phyloP scores from a whole-genome alignment of 225 moss, liverwort and hornwort genomes.

The Climacium dendroides region DNA sequence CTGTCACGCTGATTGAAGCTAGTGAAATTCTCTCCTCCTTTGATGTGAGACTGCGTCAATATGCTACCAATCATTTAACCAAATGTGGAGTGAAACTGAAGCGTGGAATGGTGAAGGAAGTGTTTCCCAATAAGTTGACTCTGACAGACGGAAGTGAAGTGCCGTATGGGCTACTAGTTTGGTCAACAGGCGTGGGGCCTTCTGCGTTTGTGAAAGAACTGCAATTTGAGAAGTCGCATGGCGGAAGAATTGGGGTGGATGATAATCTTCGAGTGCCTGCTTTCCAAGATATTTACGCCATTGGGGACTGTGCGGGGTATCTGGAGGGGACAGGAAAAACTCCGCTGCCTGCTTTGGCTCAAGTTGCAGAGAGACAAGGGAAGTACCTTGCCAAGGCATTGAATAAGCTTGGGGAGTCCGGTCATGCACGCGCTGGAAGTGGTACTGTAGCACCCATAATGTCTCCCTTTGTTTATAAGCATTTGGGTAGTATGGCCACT shows the following conservation, averaged over 20 bases:
- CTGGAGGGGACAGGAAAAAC: slow-evolving; percentile 67
- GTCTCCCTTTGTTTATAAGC: slow-evolving; percentile 63
- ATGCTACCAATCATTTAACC: slow-evolving; percentile 52
- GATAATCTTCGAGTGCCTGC: slow-evolving; percentile 54
- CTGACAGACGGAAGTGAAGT: slow-evolving; percentile 53
- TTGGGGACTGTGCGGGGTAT: slow-evolving; percentile 93
- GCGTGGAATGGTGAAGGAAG: slow-evolving; percentile 65
- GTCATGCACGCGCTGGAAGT: slow-evolving; percentile 1
- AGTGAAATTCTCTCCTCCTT: slow-evolving; percentile 76
- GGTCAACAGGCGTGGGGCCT: slow-evolving; percentile 92
- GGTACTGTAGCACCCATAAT: neutral
- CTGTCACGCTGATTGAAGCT: slow-evolving; percentile 78
- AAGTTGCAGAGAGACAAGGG: slow-evolving; percentile 90
- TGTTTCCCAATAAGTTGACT: slow-evolving; percentile 19
- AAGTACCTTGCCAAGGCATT: slow-evolving; percentile 61
- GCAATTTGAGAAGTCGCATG: slow-evolving; percentile 38
- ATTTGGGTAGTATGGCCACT: slow-evolving; percentile 84
- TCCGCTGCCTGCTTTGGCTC: slow-evolving; percentile 72
- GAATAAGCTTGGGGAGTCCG: slow-evolving; percentile 34
- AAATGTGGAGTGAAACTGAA: slow-evolving; percentile 60
- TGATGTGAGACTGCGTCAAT: slow-evolving; percentile 60
- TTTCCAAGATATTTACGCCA: slow-evolving; percentile 49
- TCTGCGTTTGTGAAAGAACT: slow-evolving; percentile 54
- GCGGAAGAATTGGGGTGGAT: slow-evolving; percentile 68
- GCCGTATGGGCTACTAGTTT: slow-evolving; percentile 77